Conservation (phyloP, 2,329 filamentous ascomycete species). For the Fusarium sp. region DNA sequence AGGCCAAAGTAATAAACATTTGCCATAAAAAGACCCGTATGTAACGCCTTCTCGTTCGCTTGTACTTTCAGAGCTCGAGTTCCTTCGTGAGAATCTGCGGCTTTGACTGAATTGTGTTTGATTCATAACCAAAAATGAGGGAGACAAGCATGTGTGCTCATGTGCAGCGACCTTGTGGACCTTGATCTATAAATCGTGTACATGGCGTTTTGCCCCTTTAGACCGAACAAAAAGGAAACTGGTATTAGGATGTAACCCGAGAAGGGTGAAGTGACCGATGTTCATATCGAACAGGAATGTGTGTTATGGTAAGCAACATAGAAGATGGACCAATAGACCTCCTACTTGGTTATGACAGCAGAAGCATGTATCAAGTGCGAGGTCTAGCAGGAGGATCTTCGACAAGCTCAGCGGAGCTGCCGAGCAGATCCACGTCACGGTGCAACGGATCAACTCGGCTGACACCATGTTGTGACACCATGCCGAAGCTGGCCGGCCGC, state of each 20-base stretch:
- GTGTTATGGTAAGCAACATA: background rate
- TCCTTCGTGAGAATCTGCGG: slow-evolving; percentile 20
- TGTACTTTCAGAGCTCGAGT: slow-evolving; percentile 24
- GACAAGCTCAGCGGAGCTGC: slow-evolving; percentile 68
- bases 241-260: slow-evolving; percentile 26
- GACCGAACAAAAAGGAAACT: slow-evolving; percentile 27
- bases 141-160: slow-evolving; percentile 22
- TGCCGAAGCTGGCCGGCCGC: slow-evolving; percentile 65
- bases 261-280: slow-evolving; percentile 2
- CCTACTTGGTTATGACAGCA: background rate
- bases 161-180: slow-evolving; percentile 27
- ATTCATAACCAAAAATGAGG: slow-evolving; percentile 19
- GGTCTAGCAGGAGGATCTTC: slow-evolving; percentile 51
- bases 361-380: slow-evolving; percentile 32
- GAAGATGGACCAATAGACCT: background rate
- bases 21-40: slow-evolving; percentile 17
- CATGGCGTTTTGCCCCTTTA: slow-evolving; percentile 17
- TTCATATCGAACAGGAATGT: background rate
- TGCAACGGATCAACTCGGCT: slow-evolving; percentile 64
- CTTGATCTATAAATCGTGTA: slow-evolving; percentile 46
- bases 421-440: slow-evolving; percentile 59
- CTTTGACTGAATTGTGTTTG: slow-evolving; percentile 19
- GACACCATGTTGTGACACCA: slow-evolving; percentile 69
- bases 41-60: slow-evolving; percentile 38
- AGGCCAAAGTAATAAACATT: slow-evolving; percentile 1